Base-by-base conservation (phyloP, 495 filamentous ascomycete genomes). In the Penicillium dipodomyicola region DNA sequence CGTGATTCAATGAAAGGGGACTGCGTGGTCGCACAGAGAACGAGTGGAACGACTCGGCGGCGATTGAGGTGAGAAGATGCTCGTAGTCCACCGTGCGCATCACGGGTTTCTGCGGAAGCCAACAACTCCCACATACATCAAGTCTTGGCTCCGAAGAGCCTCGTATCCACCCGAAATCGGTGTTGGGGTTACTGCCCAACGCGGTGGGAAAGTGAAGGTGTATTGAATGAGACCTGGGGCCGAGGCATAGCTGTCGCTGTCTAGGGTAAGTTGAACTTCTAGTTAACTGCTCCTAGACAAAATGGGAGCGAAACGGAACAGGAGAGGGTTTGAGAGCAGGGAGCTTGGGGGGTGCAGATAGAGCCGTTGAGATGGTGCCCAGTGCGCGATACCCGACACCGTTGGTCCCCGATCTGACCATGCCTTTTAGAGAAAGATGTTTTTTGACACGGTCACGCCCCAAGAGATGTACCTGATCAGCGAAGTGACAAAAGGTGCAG, bases 11-110 rank as follows among this genome's bases (percentile, higher is more conserved):
- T n/a, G 42, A 46, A 25, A 29, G 22, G 40, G 29, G 12, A 22
- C 19, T 27, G 39, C 52, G 17, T 49, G 44, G 54, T 56, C 22
- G 37, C 54, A 49, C 35, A 42, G 33, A 30, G 22, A 56, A 30
- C n/a, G 6, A 23, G 30, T 15, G 30, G 22, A 30, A n/a, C 8
- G 11, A n/a, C 25, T 22, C 6, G 1, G 11, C 4, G 29, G 41
- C 30, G 32, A 54, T 14, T 39, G 32, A 22, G 5, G 20, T 37
- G 35, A 14, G 32, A 23, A n/a, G 35, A 30, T 14, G 19, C 45
- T 25, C 25, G 45, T 49, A 56, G 35, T 33, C 20, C 43, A 55
- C 43, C 19, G 49, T 40, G 19, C 15, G 22, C n/a, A 8, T 17
- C 20, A 37, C 14, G 3, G 3, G 5, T 22, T 35, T 39, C 17